A percentile compares a stretch with the other conserved stretches of the same genome.
phyloP scores from a whole-genome alignment of 2,329 filamentous ascomycete species.

The Orbilia javanica region DNA sequence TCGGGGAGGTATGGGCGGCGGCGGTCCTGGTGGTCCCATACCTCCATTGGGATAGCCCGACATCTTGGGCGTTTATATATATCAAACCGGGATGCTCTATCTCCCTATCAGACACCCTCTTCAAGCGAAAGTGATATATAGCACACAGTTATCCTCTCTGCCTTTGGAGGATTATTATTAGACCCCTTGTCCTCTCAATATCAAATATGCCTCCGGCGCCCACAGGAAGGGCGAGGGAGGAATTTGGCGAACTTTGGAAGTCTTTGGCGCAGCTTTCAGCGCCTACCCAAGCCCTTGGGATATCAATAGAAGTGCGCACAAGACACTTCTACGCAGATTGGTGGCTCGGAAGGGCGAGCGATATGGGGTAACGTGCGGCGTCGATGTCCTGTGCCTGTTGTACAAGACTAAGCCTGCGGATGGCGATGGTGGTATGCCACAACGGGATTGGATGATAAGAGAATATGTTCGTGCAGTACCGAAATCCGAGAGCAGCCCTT shows the following conservation, averaged over 20 bases:
- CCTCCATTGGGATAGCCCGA: conserved; percentile 40
- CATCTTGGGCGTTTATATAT: conserved; percentile 51
- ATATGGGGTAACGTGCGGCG: conserved; percentile 13
- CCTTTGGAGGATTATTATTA: conserved; percentile 47
- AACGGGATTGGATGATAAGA: conserved; percentile 33
- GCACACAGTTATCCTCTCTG: not conserved
- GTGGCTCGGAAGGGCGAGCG: conserved; percentile 17
- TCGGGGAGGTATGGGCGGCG: conserved; percentile 47
- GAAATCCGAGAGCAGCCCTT: conserved; percentile 16
- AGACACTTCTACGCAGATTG: conserved; percentile 26
- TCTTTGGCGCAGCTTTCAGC: conserved; percentile 53
- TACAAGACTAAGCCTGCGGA: conserved; percentile 24
- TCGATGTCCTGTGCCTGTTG: conserved; percentile 32
- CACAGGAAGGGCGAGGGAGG: conserved; percentile 39
- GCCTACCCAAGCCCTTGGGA: conserved; percentile 24
- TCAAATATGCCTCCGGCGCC: conserved; percentile 42
- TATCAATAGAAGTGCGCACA: conserved; percentile 29
- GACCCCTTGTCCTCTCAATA: conserved; percentile 25
- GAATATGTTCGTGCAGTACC: conserved; percentile 2
- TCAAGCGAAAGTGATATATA: conserved; percentile 30
- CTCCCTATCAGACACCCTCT: conserved; percentile 24
- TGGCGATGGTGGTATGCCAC: conserved; percentile 51
- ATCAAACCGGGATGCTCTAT: conserved; percentile 10
- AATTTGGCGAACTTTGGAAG: conserved; percentile 34
- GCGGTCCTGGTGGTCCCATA: conserved; percentile 44